Conservation (phyloP, 192 early-diverging fungal genomes). For the Umbelopsis ramanniana region DNA sequence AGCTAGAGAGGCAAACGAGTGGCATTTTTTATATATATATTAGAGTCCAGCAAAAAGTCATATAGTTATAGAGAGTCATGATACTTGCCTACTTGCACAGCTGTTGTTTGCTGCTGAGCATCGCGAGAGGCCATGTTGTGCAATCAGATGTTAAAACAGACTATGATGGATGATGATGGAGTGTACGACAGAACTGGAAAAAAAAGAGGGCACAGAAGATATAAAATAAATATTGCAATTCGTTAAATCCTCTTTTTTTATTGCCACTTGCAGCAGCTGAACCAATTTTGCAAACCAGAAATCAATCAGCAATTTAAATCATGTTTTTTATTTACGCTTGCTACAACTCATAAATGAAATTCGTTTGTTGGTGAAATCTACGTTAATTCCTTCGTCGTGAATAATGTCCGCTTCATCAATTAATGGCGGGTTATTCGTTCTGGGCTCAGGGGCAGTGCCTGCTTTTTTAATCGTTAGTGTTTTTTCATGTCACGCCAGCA, state of each 20-base stretch:
- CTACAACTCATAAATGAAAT: too few relatives aligned
- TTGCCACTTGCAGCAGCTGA: not conserved
- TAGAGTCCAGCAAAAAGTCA: not conserved
- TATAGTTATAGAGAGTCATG: not conserved
- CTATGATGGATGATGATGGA: conserved; percentile 14
- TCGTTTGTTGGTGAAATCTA: too few relatives aligned
- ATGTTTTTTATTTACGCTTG: too few relatives aligned
- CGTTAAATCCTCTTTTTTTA: conserved; percentile 1
- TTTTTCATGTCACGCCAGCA: too few relatives aligned
- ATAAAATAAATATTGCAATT: not conserved
- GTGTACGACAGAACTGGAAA: conserved; percentile 18
- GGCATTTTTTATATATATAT: conserved; percentile 1
- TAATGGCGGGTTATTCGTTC: too few relatives aligned
- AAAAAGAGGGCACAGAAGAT: not conserved
- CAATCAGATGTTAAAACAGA: not conserved
- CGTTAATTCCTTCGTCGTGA: too few relatives aligned
- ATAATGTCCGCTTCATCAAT: too few relatives aligned
- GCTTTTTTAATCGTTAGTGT: too few relatives aligned
- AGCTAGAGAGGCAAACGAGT: conserved; percentile 21
- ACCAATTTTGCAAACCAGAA: too few relatives aligned
- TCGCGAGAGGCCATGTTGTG: conserved; percentile 10
- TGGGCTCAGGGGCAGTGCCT: too few relatives aligned
- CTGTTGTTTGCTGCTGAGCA: conserved; percentile 36
- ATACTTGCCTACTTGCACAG: conserved; percentile 46
- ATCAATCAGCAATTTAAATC: too few relatives aligned